A percentile compares a stretch with the other conserved stretches of the same genome.
Conservation (phyloP, 768 basidiomycete species). For the Mycena rebaudengoi region DNA sequence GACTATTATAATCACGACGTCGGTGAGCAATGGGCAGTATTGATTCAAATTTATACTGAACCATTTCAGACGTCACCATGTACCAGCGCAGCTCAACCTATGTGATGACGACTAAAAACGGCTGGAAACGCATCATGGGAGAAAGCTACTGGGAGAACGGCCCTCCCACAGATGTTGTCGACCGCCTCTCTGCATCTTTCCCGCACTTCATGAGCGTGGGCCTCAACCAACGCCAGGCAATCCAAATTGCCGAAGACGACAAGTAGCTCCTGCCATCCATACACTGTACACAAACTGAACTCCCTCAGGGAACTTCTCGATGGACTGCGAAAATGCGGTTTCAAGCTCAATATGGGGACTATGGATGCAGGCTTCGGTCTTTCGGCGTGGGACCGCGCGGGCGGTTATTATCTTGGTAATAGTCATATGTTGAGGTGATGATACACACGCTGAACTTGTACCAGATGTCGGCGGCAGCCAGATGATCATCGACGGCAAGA, state of each 20-base stretch:
- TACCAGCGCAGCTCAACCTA: conserved; percentile 69
- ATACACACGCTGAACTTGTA: not conserved
- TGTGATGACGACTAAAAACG: conserved; percentile 58
- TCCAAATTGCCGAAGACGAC: conserved; percentile 40
- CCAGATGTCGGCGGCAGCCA: conserved; percentile 65
- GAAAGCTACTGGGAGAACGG: conserved; percentile 56
- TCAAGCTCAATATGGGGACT: conserved; percentile 51
- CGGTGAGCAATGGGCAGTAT: conserved; percentile 39
- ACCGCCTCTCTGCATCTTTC: conserved; percentile 52
- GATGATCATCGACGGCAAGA: conserved; percentile 70
- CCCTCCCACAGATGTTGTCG: conserved; percentile 60
- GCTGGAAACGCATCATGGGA: conserved; percentile 37
- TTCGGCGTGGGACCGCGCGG: conserved; percentile 40
- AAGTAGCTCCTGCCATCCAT: conserved; percentile 35
- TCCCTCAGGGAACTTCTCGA: conserved; percentile 43
- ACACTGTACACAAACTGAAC: no score
- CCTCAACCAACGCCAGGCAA: not conserved
- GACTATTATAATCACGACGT: conserved; percentile 56
- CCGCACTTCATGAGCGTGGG: conserved; percentile 31
- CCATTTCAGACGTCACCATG: conserved; percentile 59
- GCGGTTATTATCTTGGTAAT: conserved; percentile 50
- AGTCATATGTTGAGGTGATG: not conserved
- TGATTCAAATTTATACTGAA: conserved; percentile 21
- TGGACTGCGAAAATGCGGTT: conserved; percentile 53
- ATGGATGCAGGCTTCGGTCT: conserved; percentile 48